Conservation (phyloP, 75 land plant species). For the Cupressus sempervirens region DNA sequence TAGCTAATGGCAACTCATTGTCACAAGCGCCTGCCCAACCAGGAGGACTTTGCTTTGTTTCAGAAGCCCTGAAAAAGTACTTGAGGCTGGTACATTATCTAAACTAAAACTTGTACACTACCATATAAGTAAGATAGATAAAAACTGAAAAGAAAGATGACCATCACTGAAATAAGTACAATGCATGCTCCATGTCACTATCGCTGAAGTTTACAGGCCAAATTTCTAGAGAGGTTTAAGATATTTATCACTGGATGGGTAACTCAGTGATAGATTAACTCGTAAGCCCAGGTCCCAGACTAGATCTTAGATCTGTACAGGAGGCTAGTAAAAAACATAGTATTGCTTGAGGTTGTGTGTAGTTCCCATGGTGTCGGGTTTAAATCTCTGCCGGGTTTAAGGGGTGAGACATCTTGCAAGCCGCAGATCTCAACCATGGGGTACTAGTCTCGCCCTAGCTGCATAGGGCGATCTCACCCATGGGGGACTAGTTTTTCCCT, state of each 20-base stretch:
- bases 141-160: background rate
- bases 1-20: background rate
- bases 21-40: background rate
- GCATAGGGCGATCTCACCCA: too few species aligned
- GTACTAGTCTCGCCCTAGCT: too few species aligned
- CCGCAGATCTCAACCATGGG: too few species aligned
- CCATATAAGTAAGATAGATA: background rate
- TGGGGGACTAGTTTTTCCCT: too few species aligned
- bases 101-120: background rate
- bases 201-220: background rate
- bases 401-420: too few species aligned
- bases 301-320: background rate
- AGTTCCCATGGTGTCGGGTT: too few species aligned
- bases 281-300: background rate
- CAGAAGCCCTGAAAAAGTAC: background rate
- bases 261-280: background rate
- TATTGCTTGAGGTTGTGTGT: too few species aligned
- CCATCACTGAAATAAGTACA: background rate
- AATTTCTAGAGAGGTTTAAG: background rate
- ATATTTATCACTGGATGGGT: background rate
- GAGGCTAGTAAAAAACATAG: too few species aligned
- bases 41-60: background rate
- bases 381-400: too few species aligned
- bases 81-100: background rate
- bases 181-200: background rate